phyloP scores from a whole-genome alignment of 371 early-diverging fungal genomes.

The Mortierella sp. region DNA sequence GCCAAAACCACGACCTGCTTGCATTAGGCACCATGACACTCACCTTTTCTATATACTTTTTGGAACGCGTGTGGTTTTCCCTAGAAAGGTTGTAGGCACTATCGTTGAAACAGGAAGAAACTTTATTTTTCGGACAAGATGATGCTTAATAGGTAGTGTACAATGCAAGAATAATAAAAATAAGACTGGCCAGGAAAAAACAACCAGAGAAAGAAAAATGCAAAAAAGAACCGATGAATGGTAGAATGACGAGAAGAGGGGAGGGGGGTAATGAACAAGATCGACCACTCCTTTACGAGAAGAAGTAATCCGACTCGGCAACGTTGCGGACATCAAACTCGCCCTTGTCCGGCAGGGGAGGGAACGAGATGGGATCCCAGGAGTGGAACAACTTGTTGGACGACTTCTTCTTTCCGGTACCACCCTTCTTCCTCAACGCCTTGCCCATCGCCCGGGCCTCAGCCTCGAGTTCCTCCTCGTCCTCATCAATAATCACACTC shows the following conservation, averaged over 20 bases:
- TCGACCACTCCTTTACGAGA: constrained; percentile 66
- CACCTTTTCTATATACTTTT: no score
- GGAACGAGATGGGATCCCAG: constrained; percentile 82
- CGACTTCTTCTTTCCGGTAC: constrained; percentile 24
- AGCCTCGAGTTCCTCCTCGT: constrained; percentile 50
- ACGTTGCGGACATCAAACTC: constrained; percentile 89
- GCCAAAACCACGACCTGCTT: no score
- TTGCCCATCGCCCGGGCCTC: constrained; percentile 53
- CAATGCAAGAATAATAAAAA: background rate
- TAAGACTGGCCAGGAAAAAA: background rate
- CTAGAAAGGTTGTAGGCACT: no score
- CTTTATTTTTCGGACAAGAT: background rate
- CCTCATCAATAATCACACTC: constrained; percentile 55
- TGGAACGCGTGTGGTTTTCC: no score
- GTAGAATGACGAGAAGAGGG: background rate
- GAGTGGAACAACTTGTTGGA: constrained; percentile 59
- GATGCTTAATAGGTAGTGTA: constrained; percentile 5
- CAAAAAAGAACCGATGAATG: constrained; percentile 2
- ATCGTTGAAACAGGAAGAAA: background rate
- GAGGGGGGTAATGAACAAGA: background rate
- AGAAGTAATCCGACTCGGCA: constrained; percentile 89
- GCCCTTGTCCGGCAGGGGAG: constrained; percentile 85
- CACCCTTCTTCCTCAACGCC: constrained; percentile 29
- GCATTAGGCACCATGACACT: no score
- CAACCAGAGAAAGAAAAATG: background rate